Base-by-base conservation (phyloP, 495 filamentous ascomycete genomes). In the Rhypophila decipiens region DNA sequence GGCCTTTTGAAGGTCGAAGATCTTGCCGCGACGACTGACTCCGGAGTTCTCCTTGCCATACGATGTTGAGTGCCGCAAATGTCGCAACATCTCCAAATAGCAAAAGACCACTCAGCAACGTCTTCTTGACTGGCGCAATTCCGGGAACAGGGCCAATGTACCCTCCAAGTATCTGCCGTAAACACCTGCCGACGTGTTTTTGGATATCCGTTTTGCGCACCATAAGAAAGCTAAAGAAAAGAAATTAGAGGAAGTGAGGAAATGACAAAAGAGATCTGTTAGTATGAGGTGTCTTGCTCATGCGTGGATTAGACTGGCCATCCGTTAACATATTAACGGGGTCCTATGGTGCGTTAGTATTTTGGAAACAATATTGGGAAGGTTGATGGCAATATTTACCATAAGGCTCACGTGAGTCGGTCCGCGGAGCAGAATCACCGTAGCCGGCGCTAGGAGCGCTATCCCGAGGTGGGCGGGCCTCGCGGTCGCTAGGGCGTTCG, bases 371-470 rank as follows among this genome's bases (percentile, higher is more conserved):
- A 22, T 4, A n/a, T n/a, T n/a, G 13, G 42, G 23, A 2, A 24
- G 33, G 11, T 11, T 12, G 10, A 13, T 31, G 42, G 45, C 17
- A 20, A 44, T 7, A 45, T 35, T 18, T 64, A 64, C 61, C 61
- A 38, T 64, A 64, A 24, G 61, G 60, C 49, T 65, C 84, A 49
- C 84, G 80, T 51, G 68, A 65, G 29, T 84, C 83, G 52, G 72
- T 72, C 51, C 82, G 80, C 61, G 80, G 70, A 52, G 75, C 80
- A 43, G 77, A 56, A 35, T 82, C 83, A 53, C 69, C 75, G 52
- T 83, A 76, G 53, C 67, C 69, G 18, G 65, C 63, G 42, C 63
- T 63, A 39, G 78, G 57, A 49, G 66, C 70, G 17, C 71, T 54
- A 42, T 78, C 76, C 35, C 76, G 74, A 53, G 73, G 50, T 47